Conservation (phyloP, 2,329 filamentous ascomycete genomes). For the Cytospora piceicola region DNA sequence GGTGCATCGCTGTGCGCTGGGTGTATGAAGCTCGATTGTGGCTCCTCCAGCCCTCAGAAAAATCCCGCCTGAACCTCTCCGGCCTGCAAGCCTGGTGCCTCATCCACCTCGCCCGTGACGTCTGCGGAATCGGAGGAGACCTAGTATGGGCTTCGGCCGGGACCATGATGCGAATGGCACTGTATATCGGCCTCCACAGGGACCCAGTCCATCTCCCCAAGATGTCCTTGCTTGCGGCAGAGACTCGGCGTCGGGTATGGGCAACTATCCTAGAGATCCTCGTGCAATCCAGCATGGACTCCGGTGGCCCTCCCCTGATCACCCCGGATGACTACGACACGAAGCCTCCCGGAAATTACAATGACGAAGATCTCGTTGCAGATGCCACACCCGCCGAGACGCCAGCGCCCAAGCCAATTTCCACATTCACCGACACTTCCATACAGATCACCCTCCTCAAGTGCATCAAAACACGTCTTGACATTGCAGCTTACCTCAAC, state of each 20-base stretch:
- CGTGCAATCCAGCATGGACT: conserved; percentile 49
- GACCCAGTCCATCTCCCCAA: conserved; percentile 48
- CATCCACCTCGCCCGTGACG: conserved; percentile 48
- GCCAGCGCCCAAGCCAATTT: conserved; percentile 32
- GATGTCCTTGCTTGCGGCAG: conserved; percentile 42
- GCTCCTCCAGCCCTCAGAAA: conserved; percentile 57
- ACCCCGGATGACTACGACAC: conserved; percentile 53
- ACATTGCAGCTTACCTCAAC: conserved; percentile 52
- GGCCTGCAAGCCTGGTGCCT: conserved; percentile 54
- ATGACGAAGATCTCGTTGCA: conserved; percentile 48
- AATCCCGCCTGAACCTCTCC: conserved; percentile 53
- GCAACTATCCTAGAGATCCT: conserved; percentile 55
- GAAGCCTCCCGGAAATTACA: conserved; percentile 51
- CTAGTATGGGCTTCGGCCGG: conserved; percentile 54
- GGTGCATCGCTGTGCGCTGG: conserved; percentile 57
- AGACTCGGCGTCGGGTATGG: conserved; percentile 57
- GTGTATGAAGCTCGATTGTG: conserved; percentile 61
- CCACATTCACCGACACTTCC: conserved; percentile 53
- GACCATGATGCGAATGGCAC: conserved; percentile 48
- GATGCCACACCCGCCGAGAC: conserved; percentile 37
- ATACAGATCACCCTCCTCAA: conserved; percentile 51
- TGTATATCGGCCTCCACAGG: conserved; percentile 56
- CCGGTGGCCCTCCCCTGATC: conserved; percentile 52
- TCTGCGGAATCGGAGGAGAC: conserved; percentile 46
- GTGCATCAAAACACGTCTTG: conserved; percentile 49